A percentile compares a stretch with the other conserved stretches of the same genome.
Evolutionary conservation across 2,329 filamentous ascomycete genomes (phyloP).

Genomic region (Phialocephala subalpina): DNA sequence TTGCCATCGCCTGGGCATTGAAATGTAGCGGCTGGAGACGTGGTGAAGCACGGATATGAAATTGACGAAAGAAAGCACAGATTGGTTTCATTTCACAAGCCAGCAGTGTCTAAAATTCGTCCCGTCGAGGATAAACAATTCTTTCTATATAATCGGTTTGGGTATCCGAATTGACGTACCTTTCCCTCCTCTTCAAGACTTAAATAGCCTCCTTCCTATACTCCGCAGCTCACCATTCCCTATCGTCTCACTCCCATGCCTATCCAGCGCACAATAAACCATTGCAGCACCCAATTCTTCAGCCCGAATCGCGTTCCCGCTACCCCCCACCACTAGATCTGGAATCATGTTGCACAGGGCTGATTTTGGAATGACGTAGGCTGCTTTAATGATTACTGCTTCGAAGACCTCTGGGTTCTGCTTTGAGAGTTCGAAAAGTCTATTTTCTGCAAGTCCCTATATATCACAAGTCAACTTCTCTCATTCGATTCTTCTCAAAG

Average conservation of each 20-base stretch:
- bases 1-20: no score
- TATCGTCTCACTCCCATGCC: constrained; percentile 17
- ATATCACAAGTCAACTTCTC: constrained; percentile 4
- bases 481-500: background rate
- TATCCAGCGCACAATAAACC: constrained; percentile 20
- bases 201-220: constrained; percentile 14
- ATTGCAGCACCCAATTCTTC: constrained; percentile 24
- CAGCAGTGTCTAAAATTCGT: no score
- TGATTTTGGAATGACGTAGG: constrained; percentile 10
- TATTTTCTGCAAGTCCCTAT: constrained; percentile 22
- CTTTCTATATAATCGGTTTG: no score
- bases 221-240: constrained; percentile 8
- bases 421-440: constrained; percentile 16
- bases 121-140: no score
- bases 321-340: constrained; percentile 4
- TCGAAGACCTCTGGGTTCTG: constrained; percentile 12
- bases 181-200: background rate
- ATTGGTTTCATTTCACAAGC: no score
- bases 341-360: constrained; percentile 1
- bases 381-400: constrained; percentile 16
- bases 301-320: constrained; percentile 14
- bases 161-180: no score
- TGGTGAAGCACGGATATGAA: no score
- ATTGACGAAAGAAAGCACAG: no score
- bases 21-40: no score